phyloP scores from a whole-genome alignment of 2,329 filamentous ascomycete genomes.

The Penicillium rolfsii region DNA sequence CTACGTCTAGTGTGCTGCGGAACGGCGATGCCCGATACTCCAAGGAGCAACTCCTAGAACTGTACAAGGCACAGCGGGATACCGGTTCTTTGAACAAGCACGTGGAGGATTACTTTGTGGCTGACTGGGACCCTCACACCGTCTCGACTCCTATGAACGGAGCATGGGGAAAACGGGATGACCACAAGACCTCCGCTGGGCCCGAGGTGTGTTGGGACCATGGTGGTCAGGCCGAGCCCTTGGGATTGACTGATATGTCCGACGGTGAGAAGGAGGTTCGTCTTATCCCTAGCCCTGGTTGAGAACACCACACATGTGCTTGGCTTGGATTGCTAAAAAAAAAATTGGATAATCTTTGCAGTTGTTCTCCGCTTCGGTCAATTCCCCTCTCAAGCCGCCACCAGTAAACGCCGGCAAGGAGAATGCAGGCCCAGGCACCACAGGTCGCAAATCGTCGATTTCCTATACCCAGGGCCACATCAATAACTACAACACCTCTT shows the following conservation, averaged over 20 bases:
- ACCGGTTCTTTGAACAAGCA: conserved; percentile 60
- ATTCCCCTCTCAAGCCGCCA: conserved; percentile 87
- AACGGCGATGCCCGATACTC: conserved; percentile 70
- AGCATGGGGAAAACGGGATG: conserved; percentile 76
- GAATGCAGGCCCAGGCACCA: conserved; percentile 44
- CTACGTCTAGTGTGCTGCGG: conserved; percentile 49
- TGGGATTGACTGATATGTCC: conserved; percentile 73
- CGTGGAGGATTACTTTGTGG: conserved; percentile 69
- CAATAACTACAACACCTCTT: conserved; percentile 69
- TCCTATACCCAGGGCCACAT: conserved; percentile 67
- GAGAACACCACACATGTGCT: neutral
- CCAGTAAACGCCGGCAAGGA: conserved; percentile 68
- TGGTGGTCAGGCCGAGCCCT: conserved; percentile 68
- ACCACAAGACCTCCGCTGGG: conserved; percentile 75
- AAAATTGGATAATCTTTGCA: conserved; percentile 44
- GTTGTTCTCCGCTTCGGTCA: conserved; percentile 84
- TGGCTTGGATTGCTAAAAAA: conserved; percentile 20
- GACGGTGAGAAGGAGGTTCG: conserved; percentile 67
- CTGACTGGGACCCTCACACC: conserved; percentile 77
- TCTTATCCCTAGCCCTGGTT: conserved; percentile 16
- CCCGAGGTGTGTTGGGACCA: conserved; percentile 93
- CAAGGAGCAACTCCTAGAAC: conserved; percentile 75
- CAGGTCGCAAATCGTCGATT: conserved; percentile 76
- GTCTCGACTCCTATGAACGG: conserved; percentile 64
- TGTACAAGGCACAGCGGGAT: conserved; percentile 66